Conservation (phyloP, 2,329 filamentous ascomycete species). For the Pseudohalonectria lignicola region DNA sequence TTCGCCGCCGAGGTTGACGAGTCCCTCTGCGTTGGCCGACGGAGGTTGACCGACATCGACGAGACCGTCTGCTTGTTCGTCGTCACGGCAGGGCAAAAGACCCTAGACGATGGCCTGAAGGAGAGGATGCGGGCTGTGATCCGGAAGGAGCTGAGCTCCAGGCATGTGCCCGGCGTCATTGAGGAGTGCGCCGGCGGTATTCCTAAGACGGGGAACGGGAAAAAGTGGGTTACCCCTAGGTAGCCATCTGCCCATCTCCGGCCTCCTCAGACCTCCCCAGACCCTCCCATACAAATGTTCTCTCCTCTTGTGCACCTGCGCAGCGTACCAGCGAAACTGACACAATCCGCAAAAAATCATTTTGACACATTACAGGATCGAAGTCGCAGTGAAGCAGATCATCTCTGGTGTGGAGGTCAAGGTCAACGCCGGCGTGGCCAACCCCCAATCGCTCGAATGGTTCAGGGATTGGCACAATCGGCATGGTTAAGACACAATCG, state of each 20-base stretch:
- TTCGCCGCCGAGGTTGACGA: constrained; percentile 74
- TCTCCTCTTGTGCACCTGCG: too few species aligned
- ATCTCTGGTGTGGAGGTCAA: constrained; percentile 78
- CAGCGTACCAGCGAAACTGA: too few species aligned
- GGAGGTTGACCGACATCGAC: constrained; percentile 60
- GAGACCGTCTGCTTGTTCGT: constrained; percentile 86
- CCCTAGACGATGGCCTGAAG: constrained; percentile 50
- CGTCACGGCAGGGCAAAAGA: constrained; percentile 51
- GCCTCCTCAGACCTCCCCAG: background rate
- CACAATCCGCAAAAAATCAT: too few species aligned
- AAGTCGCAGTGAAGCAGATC: constrained; percentile 94
- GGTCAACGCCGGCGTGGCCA: constrained; percentile 88
- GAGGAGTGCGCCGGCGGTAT: constrained; percentile 73
- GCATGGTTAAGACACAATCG: constrained; percentile 46
- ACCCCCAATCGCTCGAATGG: constrained; percentile 79
- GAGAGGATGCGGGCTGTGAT: constrained; percentile 56
- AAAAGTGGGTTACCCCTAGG: constrained; percentile 82
- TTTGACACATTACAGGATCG: constrained; percentile 52
- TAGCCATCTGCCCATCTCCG: too few species aligned
- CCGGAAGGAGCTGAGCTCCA: constrained; percentile 68
- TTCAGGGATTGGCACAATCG: constrained; percentile 64
- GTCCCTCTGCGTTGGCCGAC: constrained; percentile 74
- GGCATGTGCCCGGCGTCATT: constrained; percentile 79
- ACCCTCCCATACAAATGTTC: too few species aligned
- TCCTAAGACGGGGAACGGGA: constrained; percentile 86